These are phyloP conservation scores for Vachellia pachyceras DNA, from an alignment of 306 rosid genomes.

Conservation along the genomic window DNA sequence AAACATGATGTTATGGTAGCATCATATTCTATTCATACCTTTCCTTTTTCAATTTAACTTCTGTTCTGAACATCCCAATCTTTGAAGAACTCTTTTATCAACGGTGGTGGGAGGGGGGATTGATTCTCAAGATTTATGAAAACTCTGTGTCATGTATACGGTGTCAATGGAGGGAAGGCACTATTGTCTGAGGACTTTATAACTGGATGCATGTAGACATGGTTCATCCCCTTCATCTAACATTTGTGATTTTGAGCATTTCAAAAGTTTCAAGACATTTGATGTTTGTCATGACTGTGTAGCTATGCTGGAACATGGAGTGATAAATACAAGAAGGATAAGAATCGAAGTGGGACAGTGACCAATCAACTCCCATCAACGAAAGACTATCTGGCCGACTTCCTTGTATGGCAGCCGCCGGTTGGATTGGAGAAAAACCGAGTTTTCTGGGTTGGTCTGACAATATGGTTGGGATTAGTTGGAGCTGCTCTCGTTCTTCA, in stretches of 20 bases:
- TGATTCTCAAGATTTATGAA: not conserved
- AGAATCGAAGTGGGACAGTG: slow-evolving; percentile 51
- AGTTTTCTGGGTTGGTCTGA: slow-evolving; percentile 84
- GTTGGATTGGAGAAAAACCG: slow-evolving; percentile 64
- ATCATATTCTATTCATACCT: slow-evolving; percentile 1
- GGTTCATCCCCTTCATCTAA: too few species aligned
- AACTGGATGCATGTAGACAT: too few species aligned
- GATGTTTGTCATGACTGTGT: slow-evolving; percentile 36
- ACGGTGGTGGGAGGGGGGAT: too few species aligned
- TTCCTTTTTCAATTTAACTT: not conserved
- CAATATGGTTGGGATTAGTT: slow-evolving; percentile 89
- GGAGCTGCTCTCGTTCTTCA: slow-evolving; percentile 84
- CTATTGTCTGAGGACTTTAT: not conserved
- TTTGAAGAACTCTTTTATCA: not conserved
- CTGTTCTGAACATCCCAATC: slow-evolving; percentile 8
- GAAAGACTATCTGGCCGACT: slow-evolving; percentile 76
- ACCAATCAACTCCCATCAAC: slow-evolving; percentile 78
- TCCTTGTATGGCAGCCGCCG: slow-evolving; percentile 92
- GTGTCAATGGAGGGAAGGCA: slow-evolving; percentile 16
- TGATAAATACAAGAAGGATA: slow-evolving; percentile 77
- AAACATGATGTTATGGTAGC: slow-evolving; percentile 6
- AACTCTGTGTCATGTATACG: not conserved
- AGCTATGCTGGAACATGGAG: slow-evolving; percentile 95
- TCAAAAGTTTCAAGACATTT: slow-evolving; percentile 5
- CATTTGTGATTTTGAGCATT: slow-evolving; percentile 5